phyloP scores from a whole-genome alignment of 306 rosid species.

The Dalbergia oliveri region DNA sequence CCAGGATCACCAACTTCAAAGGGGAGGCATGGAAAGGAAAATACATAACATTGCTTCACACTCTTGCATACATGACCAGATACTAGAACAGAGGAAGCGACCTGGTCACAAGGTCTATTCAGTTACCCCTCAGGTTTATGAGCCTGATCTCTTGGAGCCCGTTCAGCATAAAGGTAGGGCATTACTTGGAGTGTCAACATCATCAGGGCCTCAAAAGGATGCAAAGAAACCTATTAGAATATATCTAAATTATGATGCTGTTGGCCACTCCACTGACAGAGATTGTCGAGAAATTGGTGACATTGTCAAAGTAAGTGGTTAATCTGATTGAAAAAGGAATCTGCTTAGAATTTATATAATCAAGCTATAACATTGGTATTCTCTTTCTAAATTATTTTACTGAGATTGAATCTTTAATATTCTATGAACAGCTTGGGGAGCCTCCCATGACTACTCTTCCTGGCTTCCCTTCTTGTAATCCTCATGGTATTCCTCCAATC shows the following conservation, averaged over 20 bases:
- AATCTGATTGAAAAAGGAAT: constrained; percentile 10
- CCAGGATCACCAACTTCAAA: constrained; percentile 52
- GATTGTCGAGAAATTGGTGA: constrained; percentile 86
- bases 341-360: background rate
- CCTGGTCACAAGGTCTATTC: constrained; percentile 95
- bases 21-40: constrained; percentile 56
- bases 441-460: constrained; percentile 66
- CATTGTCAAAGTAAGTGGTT: constrained; percentile 79
- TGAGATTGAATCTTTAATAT: background rate
- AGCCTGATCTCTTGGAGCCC: constrained; percentile 56
- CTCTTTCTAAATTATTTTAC: constrained; percentile 39
- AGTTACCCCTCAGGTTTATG: constrained; percentile 84
- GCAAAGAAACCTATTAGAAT: constrained; percentile 88
- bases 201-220: constrained; percentile 57
- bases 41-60: constrained; percentile 74
- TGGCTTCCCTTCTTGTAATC: constrained; percentile 79
- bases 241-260: constrained; percentile 95
- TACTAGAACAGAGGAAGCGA: constrained; percentile 85
- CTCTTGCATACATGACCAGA: constrained; percentile 96
- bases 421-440: constrained; percentile 82
- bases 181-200: constrained; percentile 69
- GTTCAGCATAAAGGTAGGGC: constrained; percentile 77
- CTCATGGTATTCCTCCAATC: constrained; percentile 82
- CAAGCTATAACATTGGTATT: constrained; percentile 34
- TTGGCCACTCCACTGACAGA: constrained; percentile 93